Evolutionary conservation across 371 early-diverging fungal genomes (phyloP).

Genomic region (Blakeslea trispora): DNA sequence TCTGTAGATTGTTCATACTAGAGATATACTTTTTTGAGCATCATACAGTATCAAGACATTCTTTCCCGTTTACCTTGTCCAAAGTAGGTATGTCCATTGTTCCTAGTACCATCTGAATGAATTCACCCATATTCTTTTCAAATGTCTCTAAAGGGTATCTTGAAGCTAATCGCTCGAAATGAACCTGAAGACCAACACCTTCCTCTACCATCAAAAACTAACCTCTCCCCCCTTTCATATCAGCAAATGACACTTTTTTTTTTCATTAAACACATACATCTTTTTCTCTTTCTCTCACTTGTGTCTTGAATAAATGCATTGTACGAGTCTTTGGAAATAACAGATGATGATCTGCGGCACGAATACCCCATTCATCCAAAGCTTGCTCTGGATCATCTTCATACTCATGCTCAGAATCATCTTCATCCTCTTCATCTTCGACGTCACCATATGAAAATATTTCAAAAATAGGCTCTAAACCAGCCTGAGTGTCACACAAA

Average conservation of each 20-base stretch:
- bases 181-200: conserved; percentile 40
- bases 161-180: conserved; percentile 53
- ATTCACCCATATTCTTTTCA: conserved; percentile 50
- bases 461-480: conserved; percentile 57
- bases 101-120: conserved; percentile 47
- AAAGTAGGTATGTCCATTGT: conserved; percentile 46
- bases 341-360: conserved; percentile 50
- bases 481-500: conserved; percentile 56
- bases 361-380: conserved; percentile 38
- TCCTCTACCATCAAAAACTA: conserved; percentile 47
- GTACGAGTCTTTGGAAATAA: conserved; percentile 54
- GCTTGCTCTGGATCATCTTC: conserved; percentile 29
- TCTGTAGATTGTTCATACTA: too few species aligned
- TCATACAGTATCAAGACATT: too few species aligned
- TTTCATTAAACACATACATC: conserved; percentile 42
- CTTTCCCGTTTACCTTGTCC: conserved; percentile 50
- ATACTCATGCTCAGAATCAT: conserved; percentile 23
- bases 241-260: background rate
- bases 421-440: conserved; percentile 47
- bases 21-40: too few species aligned
- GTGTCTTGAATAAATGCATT: conserved; percentile 49
- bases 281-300: conserved; percentile 52
- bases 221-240: too few species aligned
- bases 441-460: conserved; percentile 65
- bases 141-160: conserved; percentile 52